Evolutionary conservation across 169 alveolate species (phyloP).

Genomic region (Miamiensis avidus): DNA sequence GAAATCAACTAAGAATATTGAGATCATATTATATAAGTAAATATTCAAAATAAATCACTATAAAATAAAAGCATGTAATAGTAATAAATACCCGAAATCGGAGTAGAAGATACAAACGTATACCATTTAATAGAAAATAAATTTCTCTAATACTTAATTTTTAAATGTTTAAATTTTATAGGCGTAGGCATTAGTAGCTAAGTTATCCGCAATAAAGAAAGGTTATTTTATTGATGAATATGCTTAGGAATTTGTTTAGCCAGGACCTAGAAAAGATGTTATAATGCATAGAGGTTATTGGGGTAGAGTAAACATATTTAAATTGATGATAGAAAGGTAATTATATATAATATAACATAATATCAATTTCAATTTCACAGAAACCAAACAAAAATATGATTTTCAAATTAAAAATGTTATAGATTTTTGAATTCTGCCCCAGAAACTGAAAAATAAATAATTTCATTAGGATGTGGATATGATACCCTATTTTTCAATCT

Average conservation of each 20-base stretch:
- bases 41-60: too few relatives aligned
- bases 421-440: slow-evolving; percentile 1
- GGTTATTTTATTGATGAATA: slow-evolving; percentile 60
- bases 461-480: slow-evolving; percentile 79
- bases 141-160: background rate
- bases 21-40: too few relatives aligned
- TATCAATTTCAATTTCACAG: background rate
- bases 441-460: slow-evolving; percentile 54
- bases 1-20: too few relatives aligned
- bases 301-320: slow-evolving; percentile 68
- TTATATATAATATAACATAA: slow-evolving; percentile 28
- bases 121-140: too few relatives aligned
- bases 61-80: too few relatives aligned
- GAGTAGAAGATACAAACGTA: too few relatives aligned
- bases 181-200: background rate
- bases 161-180: too few relatives aligned
- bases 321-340: slow-evolving; percentile 44
- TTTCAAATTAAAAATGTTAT: background rate
- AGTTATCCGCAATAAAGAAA: slow-evolving; percentile 45
- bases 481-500: slow-evolving; percentile 69
- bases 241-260: slow-evolving; percentile 48
- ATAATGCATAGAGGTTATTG: slow-evolving; percentile 83
- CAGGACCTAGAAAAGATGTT: slow-evolving; percentile 55
- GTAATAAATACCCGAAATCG: too few relatives aligned
- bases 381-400: background rate